Percentiles rank a stretch among this genome's conserved stretches.
These are phyloP conservation scores for Puccinia horiana DNA, from an alignment of 1,284 basidiomycete genomes.

Conservation along the genomic window DNA sequence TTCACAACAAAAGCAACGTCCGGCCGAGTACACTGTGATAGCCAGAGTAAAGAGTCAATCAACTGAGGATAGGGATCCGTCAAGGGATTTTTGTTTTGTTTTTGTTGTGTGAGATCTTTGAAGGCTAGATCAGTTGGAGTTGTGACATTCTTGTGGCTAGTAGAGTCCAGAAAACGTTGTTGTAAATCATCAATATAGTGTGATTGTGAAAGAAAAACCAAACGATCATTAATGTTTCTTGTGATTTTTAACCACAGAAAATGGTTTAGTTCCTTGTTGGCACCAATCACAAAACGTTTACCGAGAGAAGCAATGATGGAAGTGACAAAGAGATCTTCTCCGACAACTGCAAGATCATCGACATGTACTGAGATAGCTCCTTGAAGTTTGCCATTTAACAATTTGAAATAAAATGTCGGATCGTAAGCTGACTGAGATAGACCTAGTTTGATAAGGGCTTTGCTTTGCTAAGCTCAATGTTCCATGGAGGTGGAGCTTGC, in stretches of 20 bases:
- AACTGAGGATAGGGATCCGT: background rate
- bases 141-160: no score
- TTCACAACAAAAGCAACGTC: conserved; percentile 21
- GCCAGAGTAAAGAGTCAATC: background rate
- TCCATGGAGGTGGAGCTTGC: background rate
- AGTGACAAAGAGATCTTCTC: background rate
- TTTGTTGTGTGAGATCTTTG: background rate
- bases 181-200: background rate
- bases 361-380: background rate
- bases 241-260: conserved; percentile 11
- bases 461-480: background rate
- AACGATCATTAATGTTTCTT: background rate
- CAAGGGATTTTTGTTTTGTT: background rate
- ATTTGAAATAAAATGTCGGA: conserved; percentile 15
- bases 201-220: background rate
- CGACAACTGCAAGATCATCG: background rate
- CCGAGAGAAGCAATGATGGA: background rate
- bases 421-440: conserved; percentile 18
- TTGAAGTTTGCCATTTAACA: background rate
- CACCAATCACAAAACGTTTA: background rate
- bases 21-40: conserved; percentile 14
- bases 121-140: background rate
- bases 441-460: background rate
- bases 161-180: background rate
- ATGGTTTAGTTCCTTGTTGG: conserved; percentile 22